A percentile compares a stretch with the other conserved stretches of the same genome.
Evolutionary conservation across 2,329 filamentous ascomycete species (phyloP).

Genomic region (Talaromyces sp.): DNA sequence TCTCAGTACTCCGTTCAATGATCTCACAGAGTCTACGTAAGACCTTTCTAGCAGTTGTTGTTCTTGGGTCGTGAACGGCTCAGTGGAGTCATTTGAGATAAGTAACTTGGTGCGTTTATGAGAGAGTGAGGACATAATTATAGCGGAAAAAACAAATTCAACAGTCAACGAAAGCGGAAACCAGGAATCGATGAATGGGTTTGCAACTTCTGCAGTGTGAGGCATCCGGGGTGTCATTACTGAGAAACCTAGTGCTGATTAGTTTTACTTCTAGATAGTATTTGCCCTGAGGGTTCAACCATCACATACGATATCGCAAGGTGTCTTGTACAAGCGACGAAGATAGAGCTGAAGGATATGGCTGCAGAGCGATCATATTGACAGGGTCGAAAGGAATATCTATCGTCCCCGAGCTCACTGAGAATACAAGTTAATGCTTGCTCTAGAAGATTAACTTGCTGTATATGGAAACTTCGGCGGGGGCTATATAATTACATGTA

Average conservation of each 20-base stretch:
- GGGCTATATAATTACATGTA: not conserved
- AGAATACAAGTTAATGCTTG: not conserved
- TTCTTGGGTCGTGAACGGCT: not conserved
- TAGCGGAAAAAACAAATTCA: constrained; percentile 30
- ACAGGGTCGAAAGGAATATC: not conserved
- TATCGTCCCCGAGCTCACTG: not conserved
- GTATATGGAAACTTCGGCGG: not conserved
- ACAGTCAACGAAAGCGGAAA: constrained; percentile 31
- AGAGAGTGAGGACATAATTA: constrained; percentile 15
- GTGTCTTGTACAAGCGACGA: not conserved
- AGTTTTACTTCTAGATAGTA: not conserved
- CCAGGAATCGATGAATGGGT: constrained; percentile 23
- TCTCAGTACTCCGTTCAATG: not conserved
- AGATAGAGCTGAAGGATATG: not conserved
- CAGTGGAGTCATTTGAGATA: not conserved
- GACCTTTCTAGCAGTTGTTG: not conserved
- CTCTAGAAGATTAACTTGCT: not conserved
- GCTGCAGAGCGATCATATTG: not conserved
- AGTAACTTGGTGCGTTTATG: not conserved
- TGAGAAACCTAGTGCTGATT: not conserved
- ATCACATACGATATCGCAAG: not conserved
- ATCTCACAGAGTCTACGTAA: not conserved
- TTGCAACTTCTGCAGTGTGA: not conserved
- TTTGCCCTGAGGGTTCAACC: not conserved
- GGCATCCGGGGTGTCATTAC: constrained; percentile 12